Base-by-base conservation (phyloP, 192 early-diverging fungal species). In the Rhizophagus clarus region DNA sequence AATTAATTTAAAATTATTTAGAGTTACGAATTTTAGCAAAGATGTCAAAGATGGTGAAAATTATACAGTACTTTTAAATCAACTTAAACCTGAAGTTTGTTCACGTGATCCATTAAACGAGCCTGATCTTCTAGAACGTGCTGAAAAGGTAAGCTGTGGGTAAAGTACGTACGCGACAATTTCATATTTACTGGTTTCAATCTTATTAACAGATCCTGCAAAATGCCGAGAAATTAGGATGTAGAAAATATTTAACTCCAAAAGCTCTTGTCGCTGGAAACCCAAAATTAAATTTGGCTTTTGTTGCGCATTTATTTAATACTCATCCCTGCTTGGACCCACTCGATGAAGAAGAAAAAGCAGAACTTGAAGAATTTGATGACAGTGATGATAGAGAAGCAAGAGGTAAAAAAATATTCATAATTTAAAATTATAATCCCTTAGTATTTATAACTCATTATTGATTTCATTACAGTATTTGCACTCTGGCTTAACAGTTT, bases 271-370 rank as follows among this genome's bases (percentile, higher is more conserved):
- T 97, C 72, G 94, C 92, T 80, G 98, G 98, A 47, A 99, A 99
- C 88, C 90, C 94, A 29, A 99, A 96, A 87, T 92, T 99, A 71
- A 99, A 99, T 87, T 91, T 99, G 86, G 98, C 98, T n/a, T 98
- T 98, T 84, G 96, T 98, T 64, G 98, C 98, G 47, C 91, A 97
- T 82, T 85, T 99, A 77, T 99, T 99, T 90, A 99, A 99, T 90
- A 98, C 92, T 51, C 93, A 97, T 85, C 98, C 98, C 70, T 95
- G 97, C 73, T 87, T 99, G 42, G 96, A 91, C 76, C 95, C 96
- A 79, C 90, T 99, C 74, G 89, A 91, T 61, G 95, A 98, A 82
- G 92, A 91, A 72, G 98, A 99, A 77, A 92, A 92, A 77, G 96
- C 96, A 63, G 93, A 96, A 81, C 88, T 99, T 71, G 97, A 98